phyloP scores from a whole-genome alignment of 2,329 filamentous ascomycete species.

The Verticillium dahliae region DNA sequence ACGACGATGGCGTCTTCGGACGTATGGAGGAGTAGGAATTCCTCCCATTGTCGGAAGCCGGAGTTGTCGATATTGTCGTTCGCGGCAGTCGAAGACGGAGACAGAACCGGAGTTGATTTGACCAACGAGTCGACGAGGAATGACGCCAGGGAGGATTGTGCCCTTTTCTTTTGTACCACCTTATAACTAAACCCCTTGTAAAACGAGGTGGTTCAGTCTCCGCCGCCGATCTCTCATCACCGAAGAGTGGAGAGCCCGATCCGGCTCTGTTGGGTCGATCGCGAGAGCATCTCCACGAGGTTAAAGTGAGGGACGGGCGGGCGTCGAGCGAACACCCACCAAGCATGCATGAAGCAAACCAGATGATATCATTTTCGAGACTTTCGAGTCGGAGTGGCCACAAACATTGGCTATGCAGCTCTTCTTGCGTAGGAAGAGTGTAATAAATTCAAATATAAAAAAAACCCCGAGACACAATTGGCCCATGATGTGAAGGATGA shows the following conservation, averaged over 20 bases:
- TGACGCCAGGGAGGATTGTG: conserved; percentile 16
- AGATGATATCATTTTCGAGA: conserved; percentile 5
- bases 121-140: conserved; percentile 14
- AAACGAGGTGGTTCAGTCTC: conserved; percentile 51
- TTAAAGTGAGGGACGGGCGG: conserved; percentile 62
- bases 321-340: conserved; percentile 56
- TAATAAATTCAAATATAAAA: not conserved
- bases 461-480: not conserved
- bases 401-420: conserved; percentile 1
- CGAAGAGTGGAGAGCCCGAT: conserved; percentile 55
- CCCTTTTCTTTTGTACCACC: conserved; percentile 43
- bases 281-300: conserved; percentile 53
- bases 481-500: not conserved
- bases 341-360: conserved; percentile 20
- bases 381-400: not conserved
- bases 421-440: conserved; percentile 1
- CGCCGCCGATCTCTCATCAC: conserved; percentile 59
- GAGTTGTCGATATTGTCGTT: not conserved
- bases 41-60: conserved; percentile 1
- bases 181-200: conserved; percentile 31
- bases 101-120: conserved; percentile 5
- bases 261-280: conserved; percentile 14
- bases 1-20: conserved; percentile 93
- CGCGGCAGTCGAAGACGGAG: not conserved
- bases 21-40: conserved; percentile 78